Conservation (phyloP, 257 asterid species). For the Ilex asprella region DNA sequence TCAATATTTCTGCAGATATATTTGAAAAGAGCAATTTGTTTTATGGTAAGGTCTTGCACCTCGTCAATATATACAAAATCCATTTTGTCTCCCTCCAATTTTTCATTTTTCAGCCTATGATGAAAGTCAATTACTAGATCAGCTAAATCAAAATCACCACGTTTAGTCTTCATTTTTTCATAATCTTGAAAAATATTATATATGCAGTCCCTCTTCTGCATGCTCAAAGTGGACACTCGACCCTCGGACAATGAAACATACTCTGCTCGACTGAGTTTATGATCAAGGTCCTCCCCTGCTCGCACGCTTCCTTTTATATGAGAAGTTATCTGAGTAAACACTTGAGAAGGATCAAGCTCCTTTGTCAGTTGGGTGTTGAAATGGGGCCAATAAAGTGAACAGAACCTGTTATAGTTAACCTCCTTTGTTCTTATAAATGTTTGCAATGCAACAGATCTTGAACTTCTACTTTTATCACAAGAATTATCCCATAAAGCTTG, state of each 20-base stretch:
- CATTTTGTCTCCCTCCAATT: constrained; percentile 45
- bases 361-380: constrained; percentile 34
- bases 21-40: constrained; percentile 50
- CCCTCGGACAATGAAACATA: constrained; percentile 36
- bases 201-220: constrained; percentile 27
- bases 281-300: constrained; percentile 24
- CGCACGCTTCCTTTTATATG: constrained; percentile 54
- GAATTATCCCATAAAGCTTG: constrained; percentile 16
- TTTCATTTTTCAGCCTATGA: constrained; percentile 28
- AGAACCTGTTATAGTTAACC: constrained; percentile 48
- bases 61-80: constrained; percentile 72
- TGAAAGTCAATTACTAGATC: constrained; percentile 62
- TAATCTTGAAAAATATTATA: constrained; percentile 48
- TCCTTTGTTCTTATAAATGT: constrained; percentile 45
- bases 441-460: constrained; percentile 36
- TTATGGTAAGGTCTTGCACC: constrained; percentile 63
- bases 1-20: constrained; percentile 49
- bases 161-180: constrained; percentile 51
- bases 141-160: constrained; percentile 52
- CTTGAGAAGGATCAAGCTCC: constrained; percentile 45
- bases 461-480: constrained; percentile 12
- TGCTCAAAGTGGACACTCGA: constrained; percentile 39
- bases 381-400: constrained; percentile 53
- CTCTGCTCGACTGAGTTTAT: constrained; percentile 28
- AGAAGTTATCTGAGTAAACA: constrained; percentile 56